Percentiles rank a stretch among this genome's conserved stretches.
phyloP scores from a whole-genome alignment of 2,329 filamentous ascomycete genomes.

The Neophaeococcomyces aloes region DNA sequence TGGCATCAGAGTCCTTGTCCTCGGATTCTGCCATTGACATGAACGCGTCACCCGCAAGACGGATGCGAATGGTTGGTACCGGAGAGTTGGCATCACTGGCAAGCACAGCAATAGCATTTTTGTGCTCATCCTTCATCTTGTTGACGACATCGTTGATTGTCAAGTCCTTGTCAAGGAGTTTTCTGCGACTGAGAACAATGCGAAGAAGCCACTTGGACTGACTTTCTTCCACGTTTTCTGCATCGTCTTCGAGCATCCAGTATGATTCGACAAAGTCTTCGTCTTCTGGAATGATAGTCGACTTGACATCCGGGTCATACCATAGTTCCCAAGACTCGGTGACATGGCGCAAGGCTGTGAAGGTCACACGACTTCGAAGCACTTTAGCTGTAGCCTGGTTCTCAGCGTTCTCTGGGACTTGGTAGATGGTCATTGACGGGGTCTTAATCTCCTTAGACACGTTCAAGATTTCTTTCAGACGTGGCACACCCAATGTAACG shows the following conservation, averaged over 20 bases:
- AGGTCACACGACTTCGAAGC: slow-evolving; percentile 81
- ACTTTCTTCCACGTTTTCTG: slow-evolving; percentile 47
- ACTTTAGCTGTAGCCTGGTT: slow-evolving; percentile 73
- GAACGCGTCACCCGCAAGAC: slow-evolving; percentile 54
- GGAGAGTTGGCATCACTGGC: slow-evolving; percentile 98
- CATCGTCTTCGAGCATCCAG: slow-evolving; percentile 85
- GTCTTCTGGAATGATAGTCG: slow-evolving; percentile 79
- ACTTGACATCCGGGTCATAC: slow-evolving; percentile 83
- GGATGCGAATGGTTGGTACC: slow-evolving; percentile 84
- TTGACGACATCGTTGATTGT: slow-evolving; percentile 82
- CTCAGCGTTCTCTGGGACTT: slow-evolving; percentile 50
- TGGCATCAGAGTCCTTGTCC: slow-evolving; percentile 61
- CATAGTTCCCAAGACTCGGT: slow-evolving; percentile 91
- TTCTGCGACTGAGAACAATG: slow-evolving; percentile 84
- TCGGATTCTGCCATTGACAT: slow-evolving; percentile 41
- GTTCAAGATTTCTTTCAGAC: slow-evolving; percentile 98
- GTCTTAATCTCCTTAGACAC: slow-evolving; percentile 98
- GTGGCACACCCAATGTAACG: slow-evolving; percentile 95
- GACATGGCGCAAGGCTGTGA: slow-evolving; percentile 85
- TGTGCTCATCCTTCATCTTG: slow-evolving; percentile 81
- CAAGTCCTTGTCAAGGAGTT: slow-evolving; percentile 88
- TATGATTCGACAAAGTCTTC: slow-evolving; percentile 92
- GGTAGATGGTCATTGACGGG: slow-evolving; percentile 87
- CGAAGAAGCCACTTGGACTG: slow-evolving; percentile 95
- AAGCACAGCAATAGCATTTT: slow-evolving; percentile 75